phyloP scores from a whole-genome alignment of 495 filamentous ascomycete species.

The Pseudevernia furfuracea region DNA sequence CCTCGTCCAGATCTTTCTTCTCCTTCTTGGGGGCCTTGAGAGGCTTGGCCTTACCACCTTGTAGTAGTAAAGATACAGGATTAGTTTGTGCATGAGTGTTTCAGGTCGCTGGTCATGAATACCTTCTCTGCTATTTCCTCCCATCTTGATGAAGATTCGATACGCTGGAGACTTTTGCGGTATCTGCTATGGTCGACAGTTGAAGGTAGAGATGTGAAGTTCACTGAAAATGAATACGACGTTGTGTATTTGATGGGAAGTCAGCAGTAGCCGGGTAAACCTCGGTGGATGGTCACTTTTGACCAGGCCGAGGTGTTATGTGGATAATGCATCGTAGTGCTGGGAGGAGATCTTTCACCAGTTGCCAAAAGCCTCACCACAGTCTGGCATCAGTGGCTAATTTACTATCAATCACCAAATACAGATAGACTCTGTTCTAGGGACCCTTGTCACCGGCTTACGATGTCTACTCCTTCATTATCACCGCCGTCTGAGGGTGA shows the following conservation, averaged over 20 bases:
- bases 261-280: too few relatives aligned
- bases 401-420: slow-evolving; percentile 10
- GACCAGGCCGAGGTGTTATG: too few relatives aligned
- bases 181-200: neutral
- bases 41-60: slow-evolving; percentile 81
- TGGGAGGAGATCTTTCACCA: slow-evolving; percentile 19
- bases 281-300: too few relatives aligned
- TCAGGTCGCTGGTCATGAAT: neutral
- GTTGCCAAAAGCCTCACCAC: slow-evolving; percentile 31
- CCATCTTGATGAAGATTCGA: slow-evolving; percentile 41
- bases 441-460: slow-evolving; percentile 16
- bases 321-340: neutral
- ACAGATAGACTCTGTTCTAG: slow-evolving; percentile 12
- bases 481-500: slow-evolving; percentile 69
- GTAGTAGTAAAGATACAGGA: slow-evolving; percentile 10
- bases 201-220: neutral
- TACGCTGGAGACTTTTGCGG: neutral
- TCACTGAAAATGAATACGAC: neutral
- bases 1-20: slow-evolving; percentile 66
- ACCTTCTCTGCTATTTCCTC: slow-evolving; percentile 64
- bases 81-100: neutral
- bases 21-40: slow-evolving; percentile 75
- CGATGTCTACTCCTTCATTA: slow-evolving; percentile 39
- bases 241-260: too few relatives aligned
- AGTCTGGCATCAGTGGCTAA: slow-evolving; percentile 29